Percentiles rank a stretch among this genome's conserved stretches.
phyloP scores from a whole-genome alignment of 305 asterid species.

The Solanum hybrid region DNA sequence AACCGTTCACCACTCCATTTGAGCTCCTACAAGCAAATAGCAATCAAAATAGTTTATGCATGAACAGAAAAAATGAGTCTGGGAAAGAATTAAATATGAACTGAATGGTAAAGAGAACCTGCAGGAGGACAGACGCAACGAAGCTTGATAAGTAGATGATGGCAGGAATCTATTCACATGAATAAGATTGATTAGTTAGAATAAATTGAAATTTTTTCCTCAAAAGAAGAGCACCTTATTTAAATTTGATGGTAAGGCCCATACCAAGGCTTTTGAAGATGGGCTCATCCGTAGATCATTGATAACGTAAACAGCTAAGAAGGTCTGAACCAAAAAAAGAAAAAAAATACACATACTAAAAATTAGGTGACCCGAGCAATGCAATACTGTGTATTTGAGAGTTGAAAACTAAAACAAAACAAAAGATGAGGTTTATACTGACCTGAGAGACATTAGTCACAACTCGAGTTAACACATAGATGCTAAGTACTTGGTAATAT shows the following conservation, averaged over 20 bases:
- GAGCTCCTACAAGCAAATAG: conserved; percentile 1
- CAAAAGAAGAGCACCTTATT: not conserved
- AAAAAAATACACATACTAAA: not conserved
- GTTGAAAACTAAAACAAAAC: not conserved
- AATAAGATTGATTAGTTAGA: not conserved
- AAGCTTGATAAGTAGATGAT: conserved; percentile 74
- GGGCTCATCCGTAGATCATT: conserved; percentile 70
- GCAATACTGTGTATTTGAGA: not conserved
- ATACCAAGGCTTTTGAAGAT: conserved; percentile 74
- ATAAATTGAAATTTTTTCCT: not conserved
- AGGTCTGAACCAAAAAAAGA: conserved; percentile 32
- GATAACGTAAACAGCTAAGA: conserved; percentile 71
- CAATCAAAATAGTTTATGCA: not conserved
- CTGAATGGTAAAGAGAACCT: conserved; percentile 30
- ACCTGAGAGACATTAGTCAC: conserved; percentile 89
- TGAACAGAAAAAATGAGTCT: not conserved
- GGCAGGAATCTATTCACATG: conserved; percentile 60
- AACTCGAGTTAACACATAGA: conserved; percentile 68
- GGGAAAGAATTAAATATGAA: not conserved
- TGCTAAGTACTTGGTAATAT: conserved; percentile 76
- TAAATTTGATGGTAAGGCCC: not conserved
- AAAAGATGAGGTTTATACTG: not conserved
- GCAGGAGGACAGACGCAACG: conserved; percentile 51
- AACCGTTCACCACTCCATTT: conserved; percentile 7
- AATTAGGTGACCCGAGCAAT: not conserved